Evolutionary conservation across 2,329 filamentous ascomycete species (phyloP), one percentile per base, ranked within the genome.

Genomic region (Arthrobotrys pseudoclavata): DNA sequence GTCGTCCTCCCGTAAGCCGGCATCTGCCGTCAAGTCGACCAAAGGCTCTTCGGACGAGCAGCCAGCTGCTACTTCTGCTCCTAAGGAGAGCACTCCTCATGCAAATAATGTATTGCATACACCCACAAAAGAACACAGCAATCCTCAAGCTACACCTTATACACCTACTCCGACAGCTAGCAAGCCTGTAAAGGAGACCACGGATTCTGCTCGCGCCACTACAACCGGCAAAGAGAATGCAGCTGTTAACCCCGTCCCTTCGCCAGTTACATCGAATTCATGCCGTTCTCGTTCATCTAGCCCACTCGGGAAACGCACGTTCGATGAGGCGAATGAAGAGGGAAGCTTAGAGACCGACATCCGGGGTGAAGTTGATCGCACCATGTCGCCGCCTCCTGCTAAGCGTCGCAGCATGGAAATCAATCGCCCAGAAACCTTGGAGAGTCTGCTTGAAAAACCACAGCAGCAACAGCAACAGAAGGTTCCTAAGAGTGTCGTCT

Each of bases 291-390:
- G 66, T 63, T 76, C 72, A 66, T 76, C 72, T 66, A 76, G 72
- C 34, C 72, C 72, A 61, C 72, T 76, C 42, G 72, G 72, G 57
- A 76, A 76, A 53, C 72, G 72, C 72, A 76, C 72, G 6, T 76
- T 76, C 42, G 72, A 76, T 45, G 72, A 76, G 42, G 72, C 72
- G n/a, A 76, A 76, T 26, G 72, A 70, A 26, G 72, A 76, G 60
- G 72, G 72, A 2, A 76, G 72, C 45, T 45, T 76, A 42, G 72
- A 76, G 24, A 76, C 72, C 7, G 67, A 76, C 52, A 76, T 76
- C 13, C 66, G 66, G 9, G 72, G 72, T 2, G 72, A 76, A 18
- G 66, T 76, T 20, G 72, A 76, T 26, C 52, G 72, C n/a, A 76
- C 60, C 48, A 76, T 76, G 72, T 70, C 66, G 3, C 72, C 72